These are phyloP conservation scores for Ceratobasidium sp. DNA, from an alignment of 1,284 basidiomycete species.

Conservation along the genomic window DNA sequence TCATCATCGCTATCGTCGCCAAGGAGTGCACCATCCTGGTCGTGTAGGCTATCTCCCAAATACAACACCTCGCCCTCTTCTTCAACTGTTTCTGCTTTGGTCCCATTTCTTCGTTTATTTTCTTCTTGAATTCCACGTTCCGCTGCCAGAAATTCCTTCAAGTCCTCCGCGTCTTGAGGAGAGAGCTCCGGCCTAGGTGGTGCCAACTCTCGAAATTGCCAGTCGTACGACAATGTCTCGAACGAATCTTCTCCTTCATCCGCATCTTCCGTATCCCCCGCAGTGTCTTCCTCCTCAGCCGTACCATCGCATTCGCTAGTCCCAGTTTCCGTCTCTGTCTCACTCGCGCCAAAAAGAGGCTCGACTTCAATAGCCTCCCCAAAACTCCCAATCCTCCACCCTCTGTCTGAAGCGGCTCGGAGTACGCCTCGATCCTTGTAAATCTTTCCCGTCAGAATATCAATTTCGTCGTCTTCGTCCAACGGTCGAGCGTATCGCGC, in stretches of 20 bases:
- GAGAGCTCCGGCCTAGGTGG: constrained; percentile 46
- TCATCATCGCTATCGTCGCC: constrained; percentile 39
- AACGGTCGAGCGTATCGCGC: constrained; percentile 48
- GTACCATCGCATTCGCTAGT: constrained; percentile 35
- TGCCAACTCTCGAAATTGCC: constrained; percentile 19
- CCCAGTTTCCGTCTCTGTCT: constrained; percentile 42
- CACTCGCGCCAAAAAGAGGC: constrained; percentile 21
- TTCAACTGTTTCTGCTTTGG: constrained; percentile 6
- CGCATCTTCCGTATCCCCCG: constrained; percentile 24
- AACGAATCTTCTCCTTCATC: constrained; percentile 43
- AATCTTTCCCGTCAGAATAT: constrained; percentile 49
- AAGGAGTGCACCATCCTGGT: constrained; percentile 32
- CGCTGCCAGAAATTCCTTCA: constrained; percentile 47
- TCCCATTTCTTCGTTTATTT: constrained; percentile 25
- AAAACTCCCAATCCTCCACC: constrained; percentile 44
- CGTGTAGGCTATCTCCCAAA: constrained; percentile 30
- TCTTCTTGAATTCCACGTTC: constrained; percentile 44
- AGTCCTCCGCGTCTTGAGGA: constrained; percentile 47
- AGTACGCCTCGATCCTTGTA: constrained; percentile 49
- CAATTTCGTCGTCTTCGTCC: constrained; percentile 50
- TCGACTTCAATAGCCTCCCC: constrained; percentile 40
- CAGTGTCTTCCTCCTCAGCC: constrained; percentile 36
- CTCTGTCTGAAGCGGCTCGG: constrained; percentile 36
- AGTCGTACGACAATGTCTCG: constrained; percentile 29
- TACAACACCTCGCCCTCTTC: constrained; percentile 46